These are phyloP conservation scores for Zanthoxylum bungeanum DNA, from an alignment of 345 rosid species.

Conservation along the genomic window DNA sequence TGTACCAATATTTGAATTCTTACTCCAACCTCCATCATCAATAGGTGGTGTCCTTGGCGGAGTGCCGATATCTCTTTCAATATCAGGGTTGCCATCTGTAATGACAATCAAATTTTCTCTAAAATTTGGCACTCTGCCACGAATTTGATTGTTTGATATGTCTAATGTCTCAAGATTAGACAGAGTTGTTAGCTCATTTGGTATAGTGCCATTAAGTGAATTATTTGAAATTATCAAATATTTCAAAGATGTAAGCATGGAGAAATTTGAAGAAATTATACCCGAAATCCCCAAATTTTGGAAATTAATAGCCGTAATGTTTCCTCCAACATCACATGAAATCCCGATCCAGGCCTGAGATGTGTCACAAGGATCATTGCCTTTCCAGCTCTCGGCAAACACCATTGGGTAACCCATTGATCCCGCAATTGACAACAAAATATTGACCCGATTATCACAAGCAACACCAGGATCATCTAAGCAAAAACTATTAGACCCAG, in stretches of 20 bases:
- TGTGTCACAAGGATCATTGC: constrained; percentile 47
- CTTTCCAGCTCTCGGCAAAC: constrained; percentile 39
- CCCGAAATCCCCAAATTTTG: constrained; percentile 45
- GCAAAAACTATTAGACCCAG: constrained; percentile 3
- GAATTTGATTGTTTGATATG: constrained; percentile 40
- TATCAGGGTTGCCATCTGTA: constrained; percentile 38
- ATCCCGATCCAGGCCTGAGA: constrained; percentile 44
- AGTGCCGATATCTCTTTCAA: constrained; percentile 31
- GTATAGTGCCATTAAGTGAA: constrained; percentile 45
- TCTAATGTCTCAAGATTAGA: constrained; percentile 35
- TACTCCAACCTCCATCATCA: not conserved
- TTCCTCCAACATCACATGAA: constrained; percentile 29
- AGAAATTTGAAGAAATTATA: constrained; percentile 46
- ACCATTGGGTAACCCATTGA: constrained; percentile 29
- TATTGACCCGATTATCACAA: constrained; percentile 37
- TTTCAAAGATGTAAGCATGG: constrained; percentile 31
- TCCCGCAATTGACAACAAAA: constrained; percentile 29
- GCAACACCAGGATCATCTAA: constrained; percentile 28
- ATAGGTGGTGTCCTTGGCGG: not conserved
- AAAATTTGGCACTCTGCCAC: constrained; percentile 42
- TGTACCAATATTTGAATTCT: too few relatives aligned
- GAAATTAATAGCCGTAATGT: constrained; percentile 38
- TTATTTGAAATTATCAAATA: constrained; percentile 41
- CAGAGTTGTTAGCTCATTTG: constrained; percentile 40
- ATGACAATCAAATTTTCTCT: constrained; percentile 18